These are phyloP conservation scores for Apiospora kogelbergensis DNA, from an alignment of 2,329 filamentous ascomycete species.

Conservation along the genomic window DNA sequence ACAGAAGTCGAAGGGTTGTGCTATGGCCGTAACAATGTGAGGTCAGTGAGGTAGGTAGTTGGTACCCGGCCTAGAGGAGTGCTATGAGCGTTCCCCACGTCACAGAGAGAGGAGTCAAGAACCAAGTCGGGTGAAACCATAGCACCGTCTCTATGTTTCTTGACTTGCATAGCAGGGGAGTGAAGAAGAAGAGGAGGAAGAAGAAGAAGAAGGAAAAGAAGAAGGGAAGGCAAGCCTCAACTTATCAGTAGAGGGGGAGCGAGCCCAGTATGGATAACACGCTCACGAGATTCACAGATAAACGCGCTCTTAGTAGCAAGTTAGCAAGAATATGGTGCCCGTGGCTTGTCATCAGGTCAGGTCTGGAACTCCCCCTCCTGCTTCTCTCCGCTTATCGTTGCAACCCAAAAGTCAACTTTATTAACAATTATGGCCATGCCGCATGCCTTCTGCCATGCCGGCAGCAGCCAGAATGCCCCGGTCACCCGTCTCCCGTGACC, in stretches of 20 bases:
- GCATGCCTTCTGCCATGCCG: background rate
- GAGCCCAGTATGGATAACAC: background rate
- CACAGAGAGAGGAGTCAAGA: slow-evolving; percentile 3
- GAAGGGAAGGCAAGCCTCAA: background rate
- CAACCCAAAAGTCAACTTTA: background rate
- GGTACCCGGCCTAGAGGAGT: background rate
- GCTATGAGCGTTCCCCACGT: background rate
- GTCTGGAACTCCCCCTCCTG: background rate
- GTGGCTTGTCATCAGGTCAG: slow-evolving; percentile 11
- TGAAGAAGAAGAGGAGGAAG: background rate
- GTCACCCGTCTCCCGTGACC: background rate
- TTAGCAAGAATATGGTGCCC: slow-evolving; percentile 8
- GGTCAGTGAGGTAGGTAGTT: background rate
- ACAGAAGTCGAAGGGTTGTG: background rate
- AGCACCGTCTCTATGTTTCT: background rate
- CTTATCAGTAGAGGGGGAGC: background rate
- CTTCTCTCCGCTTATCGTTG: background rate
- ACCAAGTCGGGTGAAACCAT: background rate
- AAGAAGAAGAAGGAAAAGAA: no score
- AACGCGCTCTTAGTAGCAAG: background rate
- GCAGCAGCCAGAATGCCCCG: background rate
- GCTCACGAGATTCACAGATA: background rate
- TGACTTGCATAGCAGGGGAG: background rate
- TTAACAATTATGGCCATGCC: background rate
- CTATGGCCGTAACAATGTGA: background rate